Percentiles rank a stretch among this genome's conserved stretches.
Evolutionary conservation across 257 asterid genomes (phyloP).

Genomic region (Primulina eburnea): DNA sequence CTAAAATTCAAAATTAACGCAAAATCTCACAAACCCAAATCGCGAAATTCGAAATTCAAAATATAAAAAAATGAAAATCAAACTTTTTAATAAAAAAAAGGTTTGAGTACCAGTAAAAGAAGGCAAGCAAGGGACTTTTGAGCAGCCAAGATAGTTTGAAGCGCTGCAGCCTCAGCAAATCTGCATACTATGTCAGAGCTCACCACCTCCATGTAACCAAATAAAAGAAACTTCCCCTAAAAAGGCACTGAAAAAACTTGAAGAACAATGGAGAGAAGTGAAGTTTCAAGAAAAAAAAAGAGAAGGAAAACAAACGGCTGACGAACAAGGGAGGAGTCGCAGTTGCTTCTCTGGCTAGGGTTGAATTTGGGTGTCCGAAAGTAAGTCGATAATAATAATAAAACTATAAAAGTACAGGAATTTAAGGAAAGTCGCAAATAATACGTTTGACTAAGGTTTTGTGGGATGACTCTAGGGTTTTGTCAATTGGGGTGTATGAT

Average conservation of each 20-base stretch:
- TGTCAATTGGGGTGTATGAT: not conserved
- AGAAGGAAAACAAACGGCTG: not conserved
- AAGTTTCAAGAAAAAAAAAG: not conserved
- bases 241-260: not conserved
- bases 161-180: not conserved
- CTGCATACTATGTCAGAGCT: not conserved
- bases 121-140: slow-evolving; percentile 59
- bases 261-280: not conserved
- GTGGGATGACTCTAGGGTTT: not conserved
- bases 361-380: not conserved
- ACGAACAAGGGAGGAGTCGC: not conserved
- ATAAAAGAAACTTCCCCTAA: not conserved
- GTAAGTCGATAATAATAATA: not conserved
- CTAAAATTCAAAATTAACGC: slow-evolving; percentile 15
- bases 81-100: not conserved
- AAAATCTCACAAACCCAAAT: slow-evolving; percentile 27
- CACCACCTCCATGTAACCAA: slow-evolving; percentile 1
- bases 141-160: slow-evolving; percentile 27
- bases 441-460: not conserved
- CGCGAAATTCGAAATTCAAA: slow-evolving; percentile 21
- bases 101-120: slow-evolving; percentile 51
- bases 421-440: not conserved
- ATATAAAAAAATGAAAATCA: not conserved
- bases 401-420: not conserved
- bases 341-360: not conserved